Evolutionary conservation across 1,284 basidiomycete genomes (phyloP), one percentile per base, ranked within the genome.

Genomic region (Cutaneotrichosporon arboriforme): DNA sequence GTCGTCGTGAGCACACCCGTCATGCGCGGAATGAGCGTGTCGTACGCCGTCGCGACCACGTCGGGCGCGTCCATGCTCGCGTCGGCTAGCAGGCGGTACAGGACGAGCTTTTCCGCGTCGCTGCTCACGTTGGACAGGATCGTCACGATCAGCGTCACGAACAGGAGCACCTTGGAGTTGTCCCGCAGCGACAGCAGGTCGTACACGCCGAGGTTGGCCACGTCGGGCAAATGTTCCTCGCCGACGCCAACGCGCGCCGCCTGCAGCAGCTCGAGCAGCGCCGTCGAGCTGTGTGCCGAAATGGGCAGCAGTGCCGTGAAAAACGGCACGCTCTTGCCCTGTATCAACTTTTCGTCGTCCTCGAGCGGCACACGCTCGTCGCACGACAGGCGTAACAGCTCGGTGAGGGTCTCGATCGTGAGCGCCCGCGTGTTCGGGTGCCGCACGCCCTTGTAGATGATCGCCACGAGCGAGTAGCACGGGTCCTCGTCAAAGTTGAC

Each of bases 361-460:
- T 61, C 60, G 21, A 49, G 33, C 26, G 26, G 26, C 5, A 20
- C 34, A 13, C 34, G 31, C 67, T 69, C 48, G 77, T 70, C 42
- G 86, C 75, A 31, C 85, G 77, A 51, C 76, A 83, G 59, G 81
- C 87, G 75, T 13, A 69, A 56, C 10, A 73, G 56, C 43, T 64
- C 65, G 45, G 61, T 57, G 40, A 68, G 36, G 1, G 57, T 58
- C 44, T 67, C 63, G 40, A 69, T 57, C 4, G 71, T 64, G 14
- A 64, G 52, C 34, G 63, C 81, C 50, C 77, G 81, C 52, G 89
- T 80, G 4, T 79, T 77, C 4, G 82, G 79, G 63, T 86, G 83
- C 35, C 90, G 83, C 49, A 90, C 75, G 20, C 90, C 90, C 67
- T 91, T 90, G 80, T 90, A 88, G 51, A 93, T 82, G 58, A 89